A percentile compares a stretch with the other conserved stretches of the same genome.
Evolutionary conservation across 2,329 filamentous ascomycete species (phyloP).

Genomic region (Microsporum audouinii): DNA sequence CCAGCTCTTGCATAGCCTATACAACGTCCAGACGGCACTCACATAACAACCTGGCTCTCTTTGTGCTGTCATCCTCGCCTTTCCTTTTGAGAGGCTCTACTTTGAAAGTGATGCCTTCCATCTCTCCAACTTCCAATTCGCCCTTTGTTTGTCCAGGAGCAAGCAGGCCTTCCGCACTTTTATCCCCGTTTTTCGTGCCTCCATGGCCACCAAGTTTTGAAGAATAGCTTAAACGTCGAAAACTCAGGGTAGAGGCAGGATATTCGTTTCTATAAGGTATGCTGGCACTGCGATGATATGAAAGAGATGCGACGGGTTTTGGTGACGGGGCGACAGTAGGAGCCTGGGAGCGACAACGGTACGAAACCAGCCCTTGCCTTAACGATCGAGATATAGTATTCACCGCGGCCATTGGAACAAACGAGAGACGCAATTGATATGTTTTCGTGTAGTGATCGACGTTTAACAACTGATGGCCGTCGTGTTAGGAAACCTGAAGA

Average conservation of each 20-base stretch:
- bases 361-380: not conserved
- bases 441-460: not conserved
- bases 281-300: not conserved
- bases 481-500: not conserved
- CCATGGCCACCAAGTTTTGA: not conserved
- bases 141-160: slow-evolving; percentile 4
- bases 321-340: not conserved
- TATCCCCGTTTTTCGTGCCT: not conserved
- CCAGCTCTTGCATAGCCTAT: not conserved
- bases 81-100: slow-evolving; percentile 78
- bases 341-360: not conserved
- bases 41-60: slow-evolving; percentile 72
- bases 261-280: not conserved
- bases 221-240: not conserved
- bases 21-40: slow-evolving; percentile 17
- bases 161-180: not conserved
- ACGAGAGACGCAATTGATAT: not conserved
- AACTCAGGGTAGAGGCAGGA: not conserved
- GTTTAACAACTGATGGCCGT: not conserved
- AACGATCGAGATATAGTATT: slow-evolving; percentile 1
- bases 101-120: slow-evolving; percentile 74
- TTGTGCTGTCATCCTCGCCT: slow-evolving; percentile 75
- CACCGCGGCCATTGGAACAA: not conserved
- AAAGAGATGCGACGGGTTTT: not conserved
- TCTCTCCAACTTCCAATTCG: slow-evolving; percentile 73